Evolutionary conservation across 2,329 filamentous ascomycete genomes (phyloP), one percentile per base, ranked within the genome.

Genomic region (Colletotrichum simmondsii): DNA sequence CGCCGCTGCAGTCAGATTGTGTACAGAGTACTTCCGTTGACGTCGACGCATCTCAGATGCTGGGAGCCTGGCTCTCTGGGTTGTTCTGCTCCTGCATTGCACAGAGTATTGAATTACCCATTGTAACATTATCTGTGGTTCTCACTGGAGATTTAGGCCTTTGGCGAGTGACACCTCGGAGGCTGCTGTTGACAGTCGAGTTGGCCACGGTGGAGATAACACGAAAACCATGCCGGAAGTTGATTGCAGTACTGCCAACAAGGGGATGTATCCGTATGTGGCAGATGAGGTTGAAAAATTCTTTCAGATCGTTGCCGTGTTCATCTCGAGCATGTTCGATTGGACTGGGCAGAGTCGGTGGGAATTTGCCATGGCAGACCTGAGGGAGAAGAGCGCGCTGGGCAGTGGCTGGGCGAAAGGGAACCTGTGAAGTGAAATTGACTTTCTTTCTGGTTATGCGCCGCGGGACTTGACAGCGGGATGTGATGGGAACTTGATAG

Each of bases 361-460:
- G 53, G 28, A 54, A 37, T 28, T 32, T 7, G 52, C 16, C 49
- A 22, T 16, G 28, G 52, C 32, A 35, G 63, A 49, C 28, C 32
- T 61, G 54, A 58, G 19, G 14, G 37, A 35, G 54, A 59, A 16
- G 22, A 4, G 49, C n/a, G 11, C 24, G 49, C 65, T 69, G 30
- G 65, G 65, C 65, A n/a, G 59, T 42, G 66, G 70, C 70, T 72
- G 70, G 70, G 70, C 70, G 6, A 37, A 61, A 32, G 24, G 58
- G 16, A 49, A 19, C 16, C 42, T 49, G 16, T 19, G 37, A 4
- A 26, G n/a, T 19, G 52, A 63, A 24, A 59, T 59, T 54, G 67
- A 64, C n/a, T 22, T 37, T 22, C 14, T 42, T 5, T 5, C 49
- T 63, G 28, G 32, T 57, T 57, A 24, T 22, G 28, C 37, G 22